Percentiles rank a stretch among this genome's conserved stretches.
Conservation (phyloP, 208 protist genomes). For the Crithidia sp. region DNA sequence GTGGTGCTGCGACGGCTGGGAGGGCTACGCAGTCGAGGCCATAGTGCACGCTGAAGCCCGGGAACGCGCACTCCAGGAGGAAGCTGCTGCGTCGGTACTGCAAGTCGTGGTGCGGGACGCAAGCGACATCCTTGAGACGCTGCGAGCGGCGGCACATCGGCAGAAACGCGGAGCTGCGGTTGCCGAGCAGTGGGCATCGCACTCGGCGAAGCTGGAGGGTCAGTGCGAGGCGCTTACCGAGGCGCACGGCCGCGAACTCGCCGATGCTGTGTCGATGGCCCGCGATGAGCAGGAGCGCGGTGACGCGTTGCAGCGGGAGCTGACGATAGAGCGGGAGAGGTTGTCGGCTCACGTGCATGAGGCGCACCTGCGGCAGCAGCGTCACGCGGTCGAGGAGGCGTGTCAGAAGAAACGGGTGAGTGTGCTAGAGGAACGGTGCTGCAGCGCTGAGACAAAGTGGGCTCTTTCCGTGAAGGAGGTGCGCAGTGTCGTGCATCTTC, state of each 20-base stretch:
- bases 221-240: slow-evolving; percentile 7
- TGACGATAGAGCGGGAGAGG: slow-evolving; percentile 2
- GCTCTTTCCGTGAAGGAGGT: slow-evolving; percentile 11
- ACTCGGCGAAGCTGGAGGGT: slow-evolving; percentile 1
- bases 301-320: neutral
- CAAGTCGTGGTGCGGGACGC: neutral
- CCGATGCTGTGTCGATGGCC: neutral
- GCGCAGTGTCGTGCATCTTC: neutral
- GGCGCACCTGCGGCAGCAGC: neutral
- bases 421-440: slow-evolving; percentile 31
- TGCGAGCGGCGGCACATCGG: neutral
- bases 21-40: slow-evolving; percentile 11
- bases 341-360: neutral
- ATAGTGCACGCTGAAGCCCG: slow-evolving; percentile 35
- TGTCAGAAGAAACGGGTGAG: slow-evolving; percentile 4
- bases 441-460: slow-evolving; percentile 29
- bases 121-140: neutral
- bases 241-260: slow-evolving; percentile 10
- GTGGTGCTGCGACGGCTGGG: slow-evolving; percentile 25
- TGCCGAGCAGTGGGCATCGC: slow-evolving; percentile 14
- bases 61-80: slow-evolving; percentile 29
- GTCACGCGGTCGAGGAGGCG: neutral
- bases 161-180: neutral
- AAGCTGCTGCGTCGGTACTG: slow-evolving; percentile 13
- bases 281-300: neutral